phyloP scores from a whole-genome alignment of 75 land plant genomes.

The Ceratopteris richardii region DNA sequence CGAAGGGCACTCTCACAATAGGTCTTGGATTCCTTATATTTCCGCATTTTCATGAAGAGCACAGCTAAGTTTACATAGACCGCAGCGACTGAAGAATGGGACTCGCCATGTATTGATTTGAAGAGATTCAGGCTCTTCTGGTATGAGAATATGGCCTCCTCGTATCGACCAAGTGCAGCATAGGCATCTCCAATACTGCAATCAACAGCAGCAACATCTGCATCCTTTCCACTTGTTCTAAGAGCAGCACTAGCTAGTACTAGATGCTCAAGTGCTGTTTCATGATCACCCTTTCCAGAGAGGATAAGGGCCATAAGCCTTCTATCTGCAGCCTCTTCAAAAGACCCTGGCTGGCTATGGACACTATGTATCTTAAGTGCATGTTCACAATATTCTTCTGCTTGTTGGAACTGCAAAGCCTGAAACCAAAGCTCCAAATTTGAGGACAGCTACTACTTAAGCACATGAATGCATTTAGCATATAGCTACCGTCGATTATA shows the following conservation, averaged over 20 bases:
- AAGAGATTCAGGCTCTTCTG: constrained; percentile 71
- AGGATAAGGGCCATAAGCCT: constrained; percentile 76
- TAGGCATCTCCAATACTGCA: constrained; percentile 65
- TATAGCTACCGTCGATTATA: too few species aligned
- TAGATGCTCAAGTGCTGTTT: constrained; percentile 66
- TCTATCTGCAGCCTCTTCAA: constrained; percentile 81
- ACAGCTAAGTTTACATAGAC: constrained; percentile 66
- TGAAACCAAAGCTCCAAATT: constrained; percentile 1
- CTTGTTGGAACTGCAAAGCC: constrained; percentile 77
- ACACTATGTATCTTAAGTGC: constrained; percentile 53
- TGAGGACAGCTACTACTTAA: constrained; percentile 19
- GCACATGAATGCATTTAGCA: constrained; percentile 28
- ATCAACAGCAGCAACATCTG: constrained; percentile 66
- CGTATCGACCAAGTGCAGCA: constrained; percentile 47
- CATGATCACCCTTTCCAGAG: constrained; percentile 67
- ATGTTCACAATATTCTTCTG: constrained; percentile 54
- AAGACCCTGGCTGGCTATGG: constrained; percentile 51
- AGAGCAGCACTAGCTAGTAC: constrained; percentile 70
- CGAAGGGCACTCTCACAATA: constrained; percentile 72
- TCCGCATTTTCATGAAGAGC: constrained; percentile 55
- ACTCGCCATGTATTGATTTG: constrained; percentile 59
- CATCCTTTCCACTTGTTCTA: constrained; percentile 51
- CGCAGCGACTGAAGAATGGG: constrained; percentile 33
- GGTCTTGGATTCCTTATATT: constrained; percentile 53
- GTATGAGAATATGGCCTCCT: constrained; percentile 70